These are phyloP conservation scores for Fraxinus dipetala DNA, from an alignment of 305 asterid species.

Conservation along the genomic window DNA sequence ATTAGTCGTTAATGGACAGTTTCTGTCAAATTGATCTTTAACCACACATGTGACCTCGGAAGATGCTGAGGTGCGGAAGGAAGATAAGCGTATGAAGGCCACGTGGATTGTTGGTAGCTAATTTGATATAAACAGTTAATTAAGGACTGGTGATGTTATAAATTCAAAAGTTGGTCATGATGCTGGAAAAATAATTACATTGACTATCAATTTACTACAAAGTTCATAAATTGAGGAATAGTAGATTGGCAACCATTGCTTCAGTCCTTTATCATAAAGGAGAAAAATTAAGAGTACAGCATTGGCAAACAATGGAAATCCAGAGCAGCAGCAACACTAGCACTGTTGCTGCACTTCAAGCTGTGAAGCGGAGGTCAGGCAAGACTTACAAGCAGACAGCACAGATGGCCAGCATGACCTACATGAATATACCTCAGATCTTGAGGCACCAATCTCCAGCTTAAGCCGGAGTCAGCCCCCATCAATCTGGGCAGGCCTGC, in stretches of 20 bases:
- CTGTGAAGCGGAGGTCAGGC: slow-evolving; percentile 59
- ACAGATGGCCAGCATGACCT: slow-evolving; percentile 55
- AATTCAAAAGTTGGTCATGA: neutral
- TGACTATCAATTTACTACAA: neutral
- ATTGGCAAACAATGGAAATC: slow-evolving; percentile 31
- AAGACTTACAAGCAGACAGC: slow-evolving; percentile 64
- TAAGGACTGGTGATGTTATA: neutral
- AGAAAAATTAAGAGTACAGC: neutral
- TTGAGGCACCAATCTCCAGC: slow-evolving; percentile 76
- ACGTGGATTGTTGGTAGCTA: neutral
- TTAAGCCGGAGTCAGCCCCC: slow-evolving; percentile 72
- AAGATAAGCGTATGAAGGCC: neutral
- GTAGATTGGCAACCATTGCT: neutral
- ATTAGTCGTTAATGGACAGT: neutral
- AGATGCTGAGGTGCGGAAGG: neutral
- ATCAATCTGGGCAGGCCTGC: slow-evolving; percentile 56
- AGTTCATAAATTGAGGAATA: neutral
- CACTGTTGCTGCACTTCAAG: slow-evolving; percentile 47
- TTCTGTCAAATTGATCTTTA: neutral
- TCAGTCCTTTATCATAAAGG: neutral
- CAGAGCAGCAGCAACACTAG: slow-evolving; percentile 34
- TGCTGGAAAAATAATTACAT: neutral
- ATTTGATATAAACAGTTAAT: neutral
- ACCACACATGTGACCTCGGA: neutral
- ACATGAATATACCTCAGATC: slow-evolving; percentile 86